These are phyloP conservation scores for Saccharomyces kudriavzevii DNA, from an alignment of 805 yeast species.

Conservation along the genomic window DNA sequence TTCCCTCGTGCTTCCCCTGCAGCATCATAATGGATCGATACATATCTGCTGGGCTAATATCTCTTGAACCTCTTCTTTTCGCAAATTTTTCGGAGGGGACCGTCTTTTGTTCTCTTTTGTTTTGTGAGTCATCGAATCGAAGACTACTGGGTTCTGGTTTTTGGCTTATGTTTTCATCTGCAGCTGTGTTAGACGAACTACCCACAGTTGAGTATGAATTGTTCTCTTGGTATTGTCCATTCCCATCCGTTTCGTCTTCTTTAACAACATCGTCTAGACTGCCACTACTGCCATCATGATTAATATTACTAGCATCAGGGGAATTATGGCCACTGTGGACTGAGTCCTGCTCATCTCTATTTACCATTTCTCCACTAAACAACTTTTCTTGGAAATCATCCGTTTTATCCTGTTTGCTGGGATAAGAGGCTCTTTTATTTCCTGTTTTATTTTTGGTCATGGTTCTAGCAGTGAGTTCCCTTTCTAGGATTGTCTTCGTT, in stretches of 20 bases:
- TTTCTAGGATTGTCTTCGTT: constrained; percentile 34
- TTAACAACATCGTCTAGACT: not conserved
- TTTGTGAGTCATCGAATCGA: constrained; percentile 5
- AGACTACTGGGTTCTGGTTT: constrained; percentile 1
- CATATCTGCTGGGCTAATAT: constrained; percentile 76
- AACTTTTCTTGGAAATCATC: constrained; percentile 29
- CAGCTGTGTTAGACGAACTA: constrained; percentile 4
- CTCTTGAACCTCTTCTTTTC: constrained; percentile 31
- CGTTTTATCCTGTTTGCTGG: constrained; percentile 1
- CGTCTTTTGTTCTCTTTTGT: constrained; percentile 2
- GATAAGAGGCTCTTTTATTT: constrained; percentile 5
- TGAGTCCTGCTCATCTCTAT: constrained; percentile 25
- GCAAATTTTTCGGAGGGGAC: constrained; percentile 26
- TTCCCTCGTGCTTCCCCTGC: constrained; percentile 42
- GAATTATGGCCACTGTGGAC: not conserved
- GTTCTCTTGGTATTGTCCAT: not conserved
- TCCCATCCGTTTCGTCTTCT: not conserved
- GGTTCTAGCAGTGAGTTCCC: constrained; percentile 26
- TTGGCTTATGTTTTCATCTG: not conserved
- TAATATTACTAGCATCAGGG: not conserved
- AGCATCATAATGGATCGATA: constrained; percentile 75
- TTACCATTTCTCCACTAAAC: constrained; percentile 30
- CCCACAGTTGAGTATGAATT: constrained; percentile 5
- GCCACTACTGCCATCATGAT: not conserved
- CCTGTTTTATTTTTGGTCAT: constrained; percentile 7